Base-by-base conservation (phyloP, 345 rosid genomes). In the Lenwebbia sp. region DNA sequence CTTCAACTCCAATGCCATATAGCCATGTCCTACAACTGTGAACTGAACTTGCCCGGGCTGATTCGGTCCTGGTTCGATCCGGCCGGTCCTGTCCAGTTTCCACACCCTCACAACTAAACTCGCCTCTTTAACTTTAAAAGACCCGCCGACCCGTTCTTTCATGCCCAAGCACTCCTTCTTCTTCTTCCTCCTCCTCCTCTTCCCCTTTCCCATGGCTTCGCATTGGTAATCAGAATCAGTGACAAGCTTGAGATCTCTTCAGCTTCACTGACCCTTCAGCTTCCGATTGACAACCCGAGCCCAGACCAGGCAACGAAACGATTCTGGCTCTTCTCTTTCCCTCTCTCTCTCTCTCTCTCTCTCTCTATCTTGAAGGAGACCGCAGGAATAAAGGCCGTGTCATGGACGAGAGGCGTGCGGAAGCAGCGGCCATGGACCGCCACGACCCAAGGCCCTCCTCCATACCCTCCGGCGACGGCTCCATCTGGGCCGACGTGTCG, bases 401-500 rank as follows among this genome's bases (percentile, higher is more conserved):
- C 47, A 83, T 83, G 84, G 84, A 83, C 58, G 60, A 56, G 54
- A 10, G 47, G 62, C 33, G 55, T 65, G 70, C 82, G 7, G 87
- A 58, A 85, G 86, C 86, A 53, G 83, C 85, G 10, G 51, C 88
- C 83, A 86, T 86, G 91, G 88, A 81, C 87, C 85, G 87, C 85
- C 89, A 88, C 82, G 83, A 87, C 44, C 86, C 91, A 50, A 51
- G 56, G 40, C 83, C 86, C 88, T 82, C 86, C 85, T 86, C 94
- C 82, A 91, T 94, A 83, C 94, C 95, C 57, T 92, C 95, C 85
- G 92, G 91, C 83, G 96, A 92, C 28, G 88, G 89, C 87, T 89
- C 95, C 52, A 92, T 93, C 47, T 96, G 99, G 99, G 94, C 98
- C 21, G 94, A 96, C 91, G 94, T 93, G 12, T 94, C 96, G 7